Evolutionary conservation across 2,329 filamentous ascomycete species (phyloP).

Genomic region (Cordyceps fumosorosea): DNA sequence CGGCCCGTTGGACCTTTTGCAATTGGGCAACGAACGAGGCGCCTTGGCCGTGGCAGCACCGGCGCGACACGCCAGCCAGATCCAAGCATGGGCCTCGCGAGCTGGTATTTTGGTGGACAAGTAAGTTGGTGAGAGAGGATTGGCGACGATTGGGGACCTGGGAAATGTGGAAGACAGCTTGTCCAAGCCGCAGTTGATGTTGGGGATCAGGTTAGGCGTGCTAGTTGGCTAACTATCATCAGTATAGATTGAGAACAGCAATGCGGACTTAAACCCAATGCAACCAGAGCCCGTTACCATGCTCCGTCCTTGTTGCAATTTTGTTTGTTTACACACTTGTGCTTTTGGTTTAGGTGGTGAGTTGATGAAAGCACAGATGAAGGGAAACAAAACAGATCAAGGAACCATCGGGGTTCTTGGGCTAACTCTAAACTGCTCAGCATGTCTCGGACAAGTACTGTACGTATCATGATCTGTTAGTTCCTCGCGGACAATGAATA

Average conservation of each 20-base stretch:
- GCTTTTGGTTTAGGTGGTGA: too few species aligned
- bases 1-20: slow-evolving; percentile 7
- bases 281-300: too few species aligned
- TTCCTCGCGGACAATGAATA: background rate
- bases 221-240: too few species aligned
- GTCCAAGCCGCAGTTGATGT: too few species aligned
- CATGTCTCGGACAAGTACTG: background rate
- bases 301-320: too few species aligned
- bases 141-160: background rate
- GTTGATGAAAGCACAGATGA: background rate
- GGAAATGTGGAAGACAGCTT: too few species aligned
- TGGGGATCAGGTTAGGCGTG: too few species aligned
- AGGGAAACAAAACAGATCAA: background rate
- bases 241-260: too few species aligned
- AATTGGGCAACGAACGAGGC: background rate
- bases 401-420: slow-evolving; percentile 2
- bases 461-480: background rate
- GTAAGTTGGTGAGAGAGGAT: background rate
- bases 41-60: slow-evolving; percentile 5
- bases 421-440: background rate
- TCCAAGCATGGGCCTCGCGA: background rate
- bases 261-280: too few species aligned
- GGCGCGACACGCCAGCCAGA: background rate
- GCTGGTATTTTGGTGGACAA: background rate
- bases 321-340: too few species aligned